Percentiles rank a stretch among this genome's conserved stretches.
phyloP scores from a whole-genome alignment of 805 yeast genomes.

The Aciculoconidium aculeatum region DNA sequence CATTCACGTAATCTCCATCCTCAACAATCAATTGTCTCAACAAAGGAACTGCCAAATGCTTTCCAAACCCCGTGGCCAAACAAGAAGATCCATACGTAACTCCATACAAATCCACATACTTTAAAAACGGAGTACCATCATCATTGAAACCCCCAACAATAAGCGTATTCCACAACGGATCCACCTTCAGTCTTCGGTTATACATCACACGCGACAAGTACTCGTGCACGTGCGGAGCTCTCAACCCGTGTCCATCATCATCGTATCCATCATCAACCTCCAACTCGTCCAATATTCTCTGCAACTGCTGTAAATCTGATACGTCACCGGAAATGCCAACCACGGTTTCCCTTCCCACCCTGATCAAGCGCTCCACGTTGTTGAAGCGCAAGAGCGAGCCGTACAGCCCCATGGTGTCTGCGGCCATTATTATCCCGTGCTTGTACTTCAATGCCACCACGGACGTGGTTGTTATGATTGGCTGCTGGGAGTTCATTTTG shows the following conservation, averaged over 20 bases:
- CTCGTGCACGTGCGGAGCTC: slow-evolving; percentile 86
- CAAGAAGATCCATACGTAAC: slow-evolving; percentile 85
- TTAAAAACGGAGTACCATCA: slow-evolving; percentile 59
- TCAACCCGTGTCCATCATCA: slow-evolving; percentile 51
- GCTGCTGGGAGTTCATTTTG: slow-evolving; percentile 82
- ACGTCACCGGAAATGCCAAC: slow-evolving; percentile 95
- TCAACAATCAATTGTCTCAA: slow-evolving; percentile 76
- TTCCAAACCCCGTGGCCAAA: slow-evolving; percentile 94
- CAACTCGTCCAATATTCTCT: slow-evolving; percentile 68
- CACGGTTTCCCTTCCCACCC: slow-evolving; percentile 78
- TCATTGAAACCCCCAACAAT: slow-evolving; percentile 86
- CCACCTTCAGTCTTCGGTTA: slow-evolving; percentile 83
- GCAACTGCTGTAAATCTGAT: slow-evolving; percentile 84
- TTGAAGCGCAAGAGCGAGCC: slow-evolving; percentile 88
- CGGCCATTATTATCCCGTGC: slow-evolving; percentile 90
- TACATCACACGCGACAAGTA: slow-evolving; percentile 82
- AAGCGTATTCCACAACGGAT: slow-evolving; percentile 93
- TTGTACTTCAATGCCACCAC: slow-evolving; percentile 87
- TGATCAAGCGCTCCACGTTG: slow-evolving; percentile 76
- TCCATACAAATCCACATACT: slow-evolving; percentile 87
- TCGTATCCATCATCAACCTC: slow-evolving; percentile 76
- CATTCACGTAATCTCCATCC: slow-evolving; percentile 68
- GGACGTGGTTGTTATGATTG: slow-evolving; percentile 94
- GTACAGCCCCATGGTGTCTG: slow-evolving; percentile 87
- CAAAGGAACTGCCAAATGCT: slow-evolving; percentile 88